A percentile compares a stretch with the other conserved stretches of the same genome.
Conservation (phyloP, 1,139 yeast genomes). For the Taphrina wiesneri region DNA sequence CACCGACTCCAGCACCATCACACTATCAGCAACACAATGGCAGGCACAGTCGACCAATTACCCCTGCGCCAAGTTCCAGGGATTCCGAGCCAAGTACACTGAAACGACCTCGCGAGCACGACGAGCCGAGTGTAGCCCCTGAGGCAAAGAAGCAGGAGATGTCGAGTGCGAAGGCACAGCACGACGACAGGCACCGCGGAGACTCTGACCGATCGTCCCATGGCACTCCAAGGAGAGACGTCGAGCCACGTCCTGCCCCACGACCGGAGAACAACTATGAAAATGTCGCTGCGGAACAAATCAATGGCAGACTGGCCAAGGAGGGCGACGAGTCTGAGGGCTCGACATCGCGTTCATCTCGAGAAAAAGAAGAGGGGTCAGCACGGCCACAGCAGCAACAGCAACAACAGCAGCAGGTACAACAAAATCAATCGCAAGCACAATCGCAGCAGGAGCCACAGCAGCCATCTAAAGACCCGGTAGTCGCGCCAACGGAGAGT, state of each 20-base stretch:
- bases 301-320: not conserved
- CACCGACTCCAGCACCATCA: constrained; percentile 7
- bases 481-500: not conserved
- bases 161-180: not conserved
- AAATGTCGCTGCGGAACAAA: constrained; percentile 1
- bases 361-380: not conserved
- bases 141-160: constrained; percentile 22
- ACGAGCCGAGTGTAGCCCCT: constrained; percentile 5
- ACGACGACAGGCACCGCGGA: not conserved
- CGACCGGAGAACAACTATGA: not conserved
- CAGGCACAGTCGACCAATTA: not conserved
- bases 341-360: not conserved
- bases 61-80: not conserved
- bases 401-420: not conserved
- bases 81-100: not conserved
- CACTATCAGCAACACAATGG: constrained; percentile 6
- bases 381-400: not conserved
- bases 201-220: constrained; percentile 5
- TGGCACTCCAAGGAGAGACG: not conserved
- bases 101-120: constrained; percentile 15
- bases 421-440: not conserved
- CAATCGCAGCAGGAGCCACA: not conserved
- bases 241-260: not conserved
- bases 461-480: not conserved
- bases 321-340: not conserved